Evolutionary conservation across 2,329 filamentous ascomycete species (phyloP).

Genomic region (Nothophoma quercina): DNA sequence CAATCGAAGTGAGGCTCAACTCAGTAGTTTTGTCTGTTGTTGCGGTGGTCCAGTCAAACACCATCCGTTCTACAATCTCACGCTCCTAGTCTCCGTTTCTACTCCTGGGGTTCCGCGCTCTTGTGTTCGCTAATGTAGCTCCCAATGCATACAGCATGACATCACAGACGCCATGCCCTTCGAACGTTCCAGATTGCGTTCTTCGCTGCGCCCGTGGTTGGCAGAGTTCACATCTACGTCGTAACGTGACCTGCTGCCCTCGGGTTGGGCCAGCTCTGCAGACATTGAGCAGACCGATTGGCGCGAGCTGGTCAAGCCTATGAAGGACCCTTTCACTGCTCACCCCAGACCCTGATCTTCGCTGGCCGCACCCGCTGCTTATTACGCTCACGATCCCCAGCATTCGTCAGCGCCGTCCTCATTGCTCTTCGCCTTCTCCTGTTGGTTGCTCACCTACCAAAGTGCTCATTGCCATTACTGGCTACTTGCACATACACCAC

Average conservation of each 20-base stretch:
- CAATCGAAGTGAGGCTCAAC: neutral
- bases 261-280: neutral
- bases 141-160: neutral
- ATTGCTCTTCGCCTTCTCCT: neutral
- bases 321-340: neutral
- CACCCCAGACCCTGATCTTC: neutral
- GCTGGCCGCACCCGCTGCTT: constrained; percentile 9
- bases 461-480: neutral
- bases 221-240: neutral
- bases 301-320: neutral
- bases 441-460: neutral
- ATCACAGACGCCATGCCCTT: neutral
- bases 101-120: no score
- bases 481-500: neutral
- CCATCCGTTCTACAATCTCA: no score
- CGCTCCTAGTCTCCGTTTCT: no score
- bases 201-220: neutral
- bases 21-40: no score
- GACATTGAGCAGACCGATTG: neutral
- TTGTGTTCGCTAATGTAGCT: neutral
- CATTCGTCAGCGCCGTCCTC: constrained; percentile 14
- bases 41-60: no score
- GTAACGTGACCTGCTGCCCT: neutral
- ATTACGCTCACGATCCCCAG: constrained; percentile 15
- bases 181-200: constrained; percentile 2